phyloP scores from a whole-genome alignment of 1,284 basidiomycete genomes.

The Inonotus hispidus region DNA sequence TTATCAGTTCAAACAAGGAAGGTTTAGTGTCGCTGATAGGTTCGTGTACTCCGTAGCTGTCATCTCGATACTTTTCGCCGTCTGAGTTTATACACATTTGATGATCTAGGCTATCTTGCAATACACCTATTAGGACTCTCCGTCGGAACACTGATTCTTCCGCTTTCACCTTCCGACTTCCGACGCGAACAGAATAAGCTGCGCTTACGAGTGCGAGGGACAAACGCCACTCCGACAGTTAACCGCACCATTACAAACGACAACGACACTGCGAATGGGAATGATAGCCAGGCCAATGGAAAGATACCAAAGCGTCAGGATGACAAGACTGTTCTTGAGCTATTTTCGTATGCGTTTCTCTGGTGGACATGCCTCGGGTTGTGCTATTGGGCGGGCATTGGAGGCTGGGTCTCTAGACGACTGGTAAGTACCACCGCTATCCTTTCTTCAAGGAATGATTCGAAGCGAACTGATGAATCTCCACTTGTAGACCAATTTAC shows the following conservation, averaged over 20 bases:
- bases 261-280: neutral
- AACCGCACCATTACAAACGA: neutral
- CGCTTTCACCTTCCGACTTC: conserved; percentile 70
- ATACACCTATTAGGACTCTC: conserved; percentile 87
- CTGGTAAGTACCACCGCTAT: conserved; percentile 53
- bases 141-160: conserved; percentile 76
- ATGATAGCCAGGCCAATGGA: conserved; percentile 18
- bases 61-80: neutral
- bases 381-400: conserved; percentile 32
- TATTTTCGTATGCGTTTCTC: conserved; percentile 69
- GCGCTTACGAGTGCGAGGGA: neutral
- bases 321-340: conserved; percentile 68
- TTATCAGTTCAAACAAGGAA: conserved; percentile 88
- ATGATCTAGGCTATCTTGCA: conserved; percentile 77
- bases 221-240: conserved; percentile 11
- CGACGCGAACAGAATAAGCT: conserved; percentile 34
- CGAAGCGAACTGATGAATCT: neutral
- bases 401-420: conserved; percentile 64
- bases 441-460: neutral
- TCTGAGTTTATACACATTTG: neutral
- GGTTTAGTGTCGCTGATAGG: conserved; percentile 80
- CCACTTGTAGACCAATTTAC: conserved; percentile 67
- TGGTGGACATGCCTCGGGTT: conserved; percentile 70
- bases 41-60: conserved; percentile 27
- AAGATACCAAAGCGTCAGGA: conserved; percentile 39